Conservation (phyloP, 331 rosid genomes). For the Arachis monticola region DNA sequence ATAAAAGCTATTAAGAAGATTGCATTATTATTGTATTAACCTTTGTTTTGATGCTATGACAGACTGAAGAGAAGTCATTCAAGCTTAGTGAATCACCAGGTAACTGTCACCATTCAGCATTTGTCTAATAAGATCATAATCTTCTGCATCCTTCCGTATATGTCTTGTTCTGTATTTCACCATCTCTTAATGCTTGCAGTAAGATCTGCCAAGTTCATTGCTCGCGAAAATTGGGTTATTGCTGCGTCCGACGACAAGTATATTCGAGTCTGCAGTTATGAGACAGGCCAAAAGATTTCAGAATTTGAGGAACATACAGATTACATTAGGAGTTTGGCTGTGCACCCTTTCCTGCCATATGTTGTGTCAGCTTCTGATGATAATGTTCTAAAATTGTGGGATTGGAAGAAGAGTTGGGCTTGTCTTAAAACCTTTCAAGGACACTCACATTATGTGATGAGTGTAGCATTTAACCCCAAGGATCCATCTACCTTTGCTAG, state of each 20-base stretch:
- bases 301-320: conserved; percentile 79
- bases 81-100: conserved; percentile 81
- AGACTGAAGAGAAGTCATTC: conserved; percentile 70
- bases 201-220: conserved; percentile 84
- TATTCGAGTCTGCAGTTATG: conserved; percentile 68
- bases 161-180: background rate
- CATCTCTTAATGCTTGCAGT: conserved; percentile 52
- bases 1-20: background rate
- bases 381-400: conserved; percentile 80
- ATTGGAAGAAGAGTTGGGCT: conserved; percentile 78
- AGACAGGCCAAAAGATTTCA: conserved; percentile 61
- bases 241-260: conserved; percentile 78
- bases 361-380: conserved; percentile 87
- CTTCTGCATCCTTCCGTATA: background rate
- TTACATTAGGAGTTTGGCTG: conserved; percentile 78
- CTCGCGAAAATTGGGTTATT: conserved; percentile 75
- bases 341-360: conserved; percentile 82
- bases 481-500: conserved; percentile 73
- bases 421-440: conserved; percentile 75
- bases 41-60: conserved; percentile 33
- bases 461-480: conserved; percentile 75
- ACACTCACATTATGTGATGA: conserved; percentile 91
- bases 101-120: conserved; percentile 38
- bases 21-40: conserved; percentile 32
- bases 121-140: background rate